Conservation (phyloP, 306 rosid genomes). For the Castanopsis chinensis region DNA sequence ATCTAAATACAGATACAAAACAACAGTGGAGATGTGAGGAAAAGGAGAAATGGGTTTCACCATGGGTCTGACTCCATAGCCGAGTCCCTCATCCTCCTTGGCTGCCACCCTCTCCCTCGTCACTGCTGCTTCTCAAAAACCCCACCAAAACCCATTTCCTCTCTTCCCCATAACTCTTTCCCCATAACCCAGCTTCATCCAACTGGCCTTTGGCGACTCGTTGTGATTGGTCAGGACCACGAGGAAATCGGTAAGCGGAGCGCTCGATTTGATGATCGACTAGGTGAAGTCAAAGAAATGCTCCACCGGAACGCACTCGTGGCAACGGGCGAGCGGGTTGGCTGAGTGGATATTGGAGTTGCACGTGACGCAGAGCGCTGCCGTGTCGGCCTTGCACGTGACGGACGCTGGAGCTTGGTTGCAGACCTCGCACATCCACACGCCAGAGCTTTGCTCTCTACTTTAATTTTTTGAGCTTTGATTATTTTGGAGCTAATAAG, state of each 20-base stretch:
- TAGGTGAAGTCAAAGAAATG: too few species aligned
- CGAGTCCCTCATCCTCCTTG: constrained; percentile 68
- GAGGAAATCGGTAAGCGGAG: constrained; percentile 27
- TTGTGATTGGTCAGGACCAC: constrained; percentile 24
- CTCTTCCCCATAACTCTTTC: too few species aligned
- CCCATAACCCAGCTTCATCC: too few species aligned
- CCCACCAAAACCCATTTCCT: constrained; percentile 22
- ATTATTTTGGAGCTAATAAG: too few species aligned
- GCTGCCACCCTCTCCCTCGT: constrained; percentile 98
- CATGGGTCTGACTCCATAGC: constrained; percentile 62
- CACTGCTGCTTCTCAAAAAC: constrained; percentile 83
- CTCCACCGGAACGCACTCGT: too few species aligned
- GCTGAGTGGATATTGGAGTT: constrained; percentile 80
- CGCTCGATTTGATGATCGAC: not conserved
- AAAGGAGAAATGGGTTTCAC: constrained; percentile 59
- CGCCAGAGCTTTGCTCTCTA: constrained; percentile 18
- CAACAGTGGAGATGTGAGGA: too few species aligned
- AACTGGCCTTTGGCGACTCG: constrained; percentile 9
- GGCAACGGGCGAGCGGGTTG: too few species aligned
- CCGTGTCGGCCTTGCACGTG: constrained; percentile 97
- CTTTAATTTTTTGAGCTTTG: too few species aligned
- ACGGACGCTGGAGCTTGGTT: constrained; percentile 91
- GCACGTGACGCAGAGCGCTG: constrained; percentile 84
- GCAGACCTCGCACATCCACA: constrained; percentile 95
- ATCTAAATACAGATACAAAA: not conserved